Conservation (phyloP, 192 early-diverging fungal genomes). For the Coemansia furcata region DNA sequence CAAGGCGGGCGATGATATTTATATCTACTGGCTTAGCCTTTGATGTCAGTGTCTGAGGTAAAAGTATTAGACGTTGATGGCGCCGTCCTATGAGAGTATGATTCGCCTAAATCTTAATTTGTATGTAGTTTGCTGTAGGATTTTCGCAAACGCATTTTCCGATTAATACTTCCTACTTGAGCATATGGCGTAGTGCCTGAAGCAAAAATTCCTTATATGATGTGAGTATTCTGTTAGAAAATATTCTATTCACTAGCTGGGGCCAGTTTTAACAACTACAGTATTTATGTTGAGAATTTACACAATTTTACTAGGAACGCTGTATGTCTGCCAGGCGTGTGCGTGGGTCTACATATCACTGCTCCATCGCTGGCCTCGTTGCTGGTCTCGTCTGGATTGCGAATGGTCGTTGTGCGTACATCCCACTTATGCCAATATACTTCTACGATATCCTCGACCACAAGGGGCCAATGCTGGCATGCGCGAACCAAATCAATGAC, state of each 20-base stretch:
- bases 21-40: no score
- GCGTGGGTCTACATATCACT: constrained; percentile 54
- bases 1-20: no score
- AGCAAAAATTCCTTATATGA: no score
- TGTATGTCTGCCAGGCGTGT: constrained; percentile 53
- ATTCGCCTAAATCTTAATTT: background rate
- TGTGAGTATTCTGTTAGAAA: no score
- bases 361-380: constrained; percentile 27
- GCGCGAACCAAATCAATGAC: constrained; percentile 35
- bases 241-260: no score
- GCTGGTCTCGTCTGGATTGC: constrained; percentile 7
- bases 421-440: constrained; percentile 47
- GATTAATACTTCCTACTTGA: no score
- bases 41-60: no score
- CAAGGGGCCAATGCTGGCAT: constrained; percentile 20
- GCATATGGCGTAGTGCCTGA: no score
- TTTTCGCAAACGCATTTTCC: no score
- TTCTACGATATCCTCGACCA: constrained; percentile 43
- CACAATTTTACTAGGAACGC: constrained; percentile 57
- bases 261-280: constrained; percentile 1
- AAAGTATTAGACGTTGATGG: no score
- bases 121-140: no score
- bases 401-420: constrained; percentile 25
- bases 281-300: constrained; percentile 16
- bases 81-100: no score